Evolutionary conservation across 495 filamentous ascomycete species (phyloP), one percentile per base, ranked within the genome.

Genomic region (Lepidopterella palustris): DNA sequence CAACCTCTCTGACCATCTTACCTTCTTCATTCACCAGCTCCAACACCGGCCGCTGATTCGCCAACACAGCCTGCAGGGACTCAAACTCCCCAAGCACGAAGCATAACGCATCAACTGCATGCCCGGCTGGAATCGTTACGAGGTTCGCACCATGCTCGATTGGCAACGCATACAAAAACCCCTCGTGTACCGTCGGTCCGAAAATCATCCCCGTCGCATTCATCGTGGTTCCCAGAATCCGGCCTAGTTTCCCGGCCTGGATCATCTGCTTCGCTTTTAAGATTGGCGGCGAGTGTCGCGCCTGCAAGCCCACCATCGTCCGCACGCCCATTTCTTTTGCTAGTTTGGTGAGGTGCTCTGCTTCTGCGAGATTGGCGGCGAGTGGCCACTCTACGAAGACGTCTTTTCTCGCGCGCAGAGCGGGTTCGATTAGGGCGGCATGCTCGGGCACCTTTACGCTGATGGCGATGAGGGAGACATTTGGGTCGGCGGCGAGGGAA

Each of bases 371-470:
- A 48, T 72, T 74, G 45, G 64, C 55, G 0, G 63, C 74, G 2
- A 80, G 61, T 1, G 76, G 75, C 84, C 84, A 87, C 65, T 87
- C 84, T 24, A 80, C 73, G 55, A 72, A 85, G 11, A 80, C 78
- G 29, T 74, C 69, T 64, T 86, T 86, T n/a, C 81, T 80, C 0
- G 80, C 80, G 18, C 68, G 55, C 8, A 87, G 47, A 13, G 73
- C 75, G 1, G 80, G 79, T 15, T 72, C 65, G 32, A 77, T 69
- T 9, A 77, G 70, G 18, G 67, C 63, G 49, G 75, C 72, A 65
- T 87, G 85, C 9, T 71, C 72, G 47, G 83, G 81, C 0, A 84
- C 80, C 4, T 80, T 71, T 0, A 81, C 82, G 21, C 66, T 72
- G 54, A 75, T 77, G 31, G 84, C 79, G 2, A 86, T 82, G 13